phyloP scores from a whole-genome alignment of 78 protist genomes.

The Dictyostelium brefeldianum region DNA sequence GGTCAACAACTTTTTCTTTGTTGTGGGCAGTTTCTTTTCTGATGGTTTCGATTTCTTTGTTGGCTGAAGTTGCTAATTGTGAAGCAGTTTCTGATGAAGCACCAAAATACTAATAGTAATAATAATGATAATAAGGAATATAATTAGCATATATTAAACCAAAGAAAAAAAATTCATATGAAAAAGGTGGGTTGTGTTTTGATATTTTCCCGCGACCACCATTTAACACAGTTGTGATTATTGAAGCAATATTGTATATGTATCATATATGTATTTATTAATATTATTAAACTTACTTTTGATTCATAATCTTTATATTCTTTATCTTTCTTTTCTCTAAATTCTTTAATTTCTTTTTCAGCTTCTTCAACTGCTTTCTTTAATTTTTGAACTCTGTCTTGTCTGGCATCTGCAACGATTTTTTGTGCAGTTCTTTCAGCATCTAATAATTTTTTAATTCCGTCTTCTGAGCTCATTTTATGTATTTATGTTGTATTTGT shows the following conservation, averaged over 20 bases:
- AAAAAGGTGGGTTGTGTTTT: not conserved
- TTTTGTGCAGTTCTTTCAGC: constrained; percentile 74
- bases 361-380: constrained; percentile 73
- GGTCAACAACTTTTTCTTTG: constrained; percentile 54
- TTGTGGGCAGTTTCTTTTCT: constrained; percentile 45
- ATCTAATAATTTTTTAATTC: constrained; percentile 61
- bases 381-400: constrained; percentile 66
- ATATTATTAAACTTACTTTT: constrained; percentile 35
- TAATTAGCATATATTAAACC: not conserved
- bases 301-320: constrained; percentile 69
- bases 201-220: not conserved
- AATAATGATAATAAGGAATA: not conserved
- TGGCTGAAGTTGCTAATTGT: constrained; percentile 25
- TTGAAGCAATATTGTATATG: not conserved
- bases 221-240: not conserved
- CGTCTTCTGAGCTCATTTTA: constrained; percentile 62
- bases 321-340: constrained; percentile 62
- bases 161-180: not conserved
- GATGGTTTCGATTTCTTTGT: constrained; percentile 49
- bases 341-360: constrained; percentile 62
- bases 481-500: not conserved
- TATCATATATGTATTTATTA: too few relatives aligned
- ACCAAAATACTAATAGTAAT: constrained; percentile 38
- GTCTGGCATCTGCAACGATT: constrained; percentile 61
- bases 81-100: constrained; percentile 47